Conservation (phyloP, 1,284 basidiomycete species). For the Ceratobasidium sp. region DNA sequence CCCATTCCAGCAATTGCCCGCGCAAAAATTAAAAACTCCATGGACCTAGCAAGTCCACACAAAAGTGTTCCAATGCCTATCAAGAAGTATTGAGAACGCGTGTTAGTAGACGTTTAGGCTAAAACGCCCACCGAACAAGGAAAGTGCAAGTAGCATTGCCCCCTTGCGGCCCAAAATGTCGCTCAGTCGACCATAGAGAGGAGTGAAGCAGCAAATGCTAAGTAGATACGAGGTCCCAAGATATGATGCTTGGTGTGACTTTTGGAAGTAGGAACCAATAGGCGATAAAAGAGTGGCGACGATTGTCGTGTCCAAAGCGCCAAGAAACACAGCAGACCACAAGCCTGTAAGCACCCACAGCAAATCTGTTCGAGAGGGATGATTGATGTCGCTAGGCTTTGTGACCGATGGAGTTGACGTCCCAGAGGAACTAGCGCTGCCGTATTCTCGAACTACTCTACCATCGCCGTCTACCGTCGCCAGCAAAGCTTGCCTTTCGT, state of each 20-base stretch:
- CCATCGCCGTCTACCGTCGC: neutral
- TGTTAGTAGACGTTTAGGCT: conserved; percentile 40
- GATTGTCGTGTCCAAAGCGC: conserved; percentile 76
- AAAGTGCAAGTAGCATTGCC: conserved; percentile 73
- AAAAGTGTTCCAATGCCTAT: conserved; percentile 81
- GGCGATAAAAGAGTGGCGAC: conserved; percentile 76
- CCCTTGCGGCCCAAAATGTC: conserved; percentile 84
- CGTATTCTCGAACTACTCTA: conserved; percentile 17
- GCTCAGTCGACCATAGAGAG: conserved; percentile 74
- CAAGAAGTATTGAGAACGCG: conserved; percentile 32
- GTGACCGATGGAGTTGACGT: conserved; percentile 22
- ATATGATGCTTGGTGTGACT: conserved; percentile 83
- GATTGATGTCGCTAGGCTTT: conserved; percentile 14
- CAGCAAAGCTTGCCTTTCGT: conserved; percentile 32
- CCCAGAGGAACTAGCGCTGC: conserved; percentile 27
- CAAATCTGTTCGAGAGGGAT: conserved; percentile 50
- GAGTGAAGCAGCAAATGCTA: conserved; percentile 86
- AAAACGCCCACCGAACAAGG: conserved; percentile 73
- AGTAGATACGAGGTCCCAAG: conserved; percentile 88
- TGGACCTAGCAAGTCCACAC: conserved; percentile 84
- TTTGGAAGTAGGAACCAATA: conserved; percentile 80
- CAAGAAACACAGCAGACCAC: conserved; percentile 82
- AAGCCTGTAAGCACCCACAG: conserved; percentile 76
- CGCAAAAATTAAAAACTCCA: conserved; percentile 82
- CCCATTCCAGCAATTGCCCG: conserved; percentile 90